Conservation (phyloP, 108 stramenopile species). For the Nitzschia sp. region DNA sequence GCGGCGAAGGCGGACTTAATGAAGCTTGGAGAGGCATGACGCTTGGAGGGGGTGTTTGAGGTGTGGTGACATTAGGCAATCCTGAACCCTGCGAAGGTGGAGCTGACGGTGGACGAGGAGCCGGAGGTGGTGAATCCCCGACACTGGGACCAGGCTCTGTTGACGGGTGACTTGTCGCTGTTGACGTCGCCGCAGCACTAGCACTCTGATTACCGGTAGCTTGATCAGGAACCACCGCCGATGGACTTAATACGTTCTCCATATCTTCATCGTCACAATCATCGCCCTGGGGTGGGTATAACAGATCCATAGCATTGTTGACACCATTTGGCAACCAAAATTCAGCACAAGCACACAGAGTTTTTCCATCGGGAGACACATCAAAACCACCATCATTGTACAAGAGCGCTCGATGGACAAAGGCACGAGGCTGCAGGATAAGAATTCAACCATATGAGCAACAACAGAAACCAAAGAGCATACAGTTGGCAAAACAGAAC, state of each 20-base stretch:
- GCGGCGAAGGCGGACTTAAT: constrained; percentile 50
- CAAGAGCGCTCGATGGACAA: constrained; percentile 82
- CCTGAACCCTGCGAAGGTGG: neutral
- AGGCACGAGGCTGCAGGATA: constrained; percentile 51
- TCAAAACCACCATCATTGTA: constrained; percentile 98
- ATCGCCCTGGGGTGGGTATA: constrained; percentile 33
- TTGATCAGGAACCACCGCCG: neutral
- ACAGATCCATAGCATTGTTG: constrained; percentile 73
- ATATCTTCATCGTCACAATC: constrained; percentile 29
- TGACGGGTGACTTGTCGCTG: neutral
- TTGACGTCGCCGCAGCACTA: neutral
- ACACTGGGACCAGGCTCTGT: neutral
- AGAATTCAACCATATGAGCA: neutral
- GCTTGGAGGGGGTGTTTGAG: constrained; percentile 39
- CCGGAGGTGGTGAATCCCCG: constrained; percentile 2
- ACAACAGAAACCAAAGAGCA: neutral
- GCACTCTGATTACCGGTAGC: too few species aligned
- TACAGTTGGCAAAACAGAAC: constrained; percentile 21
- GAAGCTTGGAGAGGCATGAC: constrained; percentile 5
- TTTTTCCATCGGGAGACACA: constrained; percentile 85
- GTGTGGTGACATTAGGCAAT: neutral
- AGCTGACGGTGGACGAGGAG: constrained; percentile 12
- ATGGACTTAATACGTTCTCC: neutral
- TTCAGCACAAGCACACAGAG: constrained; percentile 87
- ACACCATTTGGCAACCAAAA: constrained; percentile 83